Base-by-base conservation (phyloP, 2,329 filamentous ascomycete genomes). In the Colletotrichum sp. region DNA sequence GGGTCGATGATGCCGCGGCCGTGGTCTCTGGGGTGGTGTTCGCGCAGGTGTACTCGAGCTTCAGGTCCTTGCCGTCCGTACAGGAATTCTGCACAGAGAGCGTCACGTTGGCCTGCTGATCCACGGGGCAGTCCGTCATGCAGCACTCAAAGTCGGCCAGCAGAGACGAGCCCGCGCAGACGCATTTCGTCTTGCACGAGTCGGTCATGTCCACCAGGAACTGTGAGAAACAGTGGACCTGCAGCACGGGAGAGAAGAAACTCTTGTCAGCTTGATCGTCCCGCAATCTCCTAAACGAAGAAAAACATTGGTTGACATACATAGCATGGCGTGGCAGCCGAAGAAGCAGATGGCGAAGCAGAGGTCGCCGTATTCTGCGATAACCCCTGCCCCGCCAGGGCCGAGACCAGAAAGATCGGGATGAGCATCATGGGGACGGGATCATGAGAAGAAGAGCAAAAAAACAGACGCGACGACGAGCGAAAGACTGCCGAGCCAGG, bases 11-110 rank as follows among this genome's bases (percentile, higher is more conserved):
- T 58, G 76, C 79, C 27, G 78, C 79, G 21, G 80, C 81, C 75
- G 83, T 82, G 81, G 71, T 82, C 84, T 59, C 57, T 47, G 38
- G 38, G n/a, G n/a, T 51, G 11, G n/a, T 21, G 43, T 51, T 77
- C 13, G 77, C 65, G 24, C 63, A 66, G 8, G 63, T 36, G 47
- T 51, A 66, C 8, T 55, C 47, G 31, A 66, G 47, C 31, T 27
- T 36, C 6, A 66, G 18, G 18, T 47, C 21, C 18, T 31, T 43
- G 13, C 65, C 65, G 54, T 67, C 54, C 6, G 24, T 24, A 36
- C 65, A 67, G 21, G 47, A 15, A 24, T 59, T 47, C 34, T 43
- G 34, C 16, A 58, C 33, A 18, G 54, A 67, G 21, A 31, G 31
- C 33, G 65, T 33, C 16, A 67, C 8, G 18, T 27, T 58, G 21